phyloP scores from a whole-genome alignment of 2,329 filamentous ascomycete genomes.

The Penicillium sp. region DNA sequence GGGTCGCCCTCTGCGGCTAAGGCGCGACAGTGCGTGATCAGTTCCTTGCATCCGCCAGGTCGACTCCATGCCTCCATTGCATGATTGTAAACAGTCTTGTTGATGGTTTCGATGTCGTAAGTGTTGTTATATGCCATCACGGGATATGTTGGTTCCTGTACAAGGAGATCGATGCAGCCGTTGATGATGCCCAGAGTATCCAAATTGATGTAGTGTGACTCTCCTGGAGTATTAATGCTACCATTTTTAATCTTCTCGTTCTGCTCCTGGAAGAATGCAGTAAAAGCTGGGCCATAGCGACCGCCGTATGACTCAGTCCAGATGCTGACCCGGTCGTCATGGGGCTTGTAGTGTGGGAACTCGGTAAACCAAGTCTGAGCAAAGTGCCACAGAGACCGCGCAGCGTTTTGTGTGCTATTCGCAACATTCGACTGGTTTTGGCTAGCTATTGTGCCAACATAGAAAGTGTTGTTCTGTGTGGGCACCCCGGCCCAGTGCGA shows the following conservation, averaged over 20 bases:
- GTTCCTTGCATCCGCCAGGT: conserved; percentile 54
- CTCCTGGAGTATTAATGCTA: conserved; percentile 25
- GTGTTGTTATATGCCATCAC: conserved; percentile 59
- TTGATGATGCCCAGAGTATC: conserved; percentile 59
- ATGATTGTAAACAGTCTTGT: conserved; percentile 48
- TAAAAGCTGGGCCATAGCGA: conserved; percentile 44
- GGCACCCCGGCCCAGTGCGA: conserved; percentile 33
- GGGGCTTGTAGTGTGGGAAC: conserved; percentile 62
- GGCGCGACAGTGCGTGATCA: conserved; percentile 52
- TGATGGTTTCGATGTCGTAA: conserved; percentile 55
- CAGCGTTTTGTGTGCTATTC: conserved; percentile 54
- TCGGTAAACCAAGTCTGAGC: conserved; percentile 62
- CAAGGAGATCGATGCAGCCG: conserved; percentile 54
- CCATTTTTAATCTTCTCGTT: conserved; percentile 42
- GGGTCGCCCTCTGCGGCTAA: conserved; percentile 52
- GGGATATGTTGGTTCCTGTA: conserved; percentile 51
- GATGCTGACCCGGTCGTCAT: conserved; percentile 51
- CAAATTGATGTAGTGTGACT: conserved; percentile 43
- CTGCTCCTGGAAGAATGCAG: conserved; percentile 43
- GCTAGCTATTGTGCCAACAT: conserved; percentile 54
- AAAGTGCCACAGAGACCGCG: conserved; percentile 59
- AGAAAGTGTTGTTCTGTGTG: conserved; percentile 53
- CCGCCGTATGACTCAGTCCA: conserved; percentile 50
- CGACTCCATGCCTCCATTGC: conserved; percentile 47
- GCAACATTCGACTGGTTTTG: conserved; percentile 46